Base-by-base conservation (phyloP, 805 yeast species). In the Ogataea henricii region DNA sequence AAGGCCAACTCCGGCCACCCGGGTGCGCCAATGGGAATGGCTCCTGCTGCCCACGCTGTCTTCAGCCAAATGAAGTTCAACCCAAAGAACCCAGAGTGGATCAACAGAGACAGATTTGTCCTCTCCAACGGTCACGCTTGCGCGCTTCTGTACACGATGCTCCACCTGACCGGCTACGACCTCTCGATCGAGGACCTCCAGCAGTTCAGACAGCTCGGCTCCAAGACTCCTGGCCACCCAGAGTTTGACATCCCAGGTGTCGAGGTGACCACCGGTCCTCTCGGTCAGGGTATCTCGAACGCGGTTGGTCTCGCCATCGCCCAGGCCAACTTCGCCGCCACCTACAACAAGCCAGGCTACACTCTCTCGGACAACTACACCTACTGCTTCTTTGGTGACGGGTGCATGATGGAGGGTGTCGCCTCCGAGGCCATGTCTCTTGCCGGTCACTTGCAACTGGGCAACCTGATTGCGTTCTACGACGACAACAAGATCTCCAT, bases 11-110 rank as follows among this genome's bases (percentile, higher is more conserved):
- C 96, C 52, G 99, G 99, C 58, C 99, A 92, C 76, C 99, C 99
- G 47, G 99, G 99, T 76, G 98, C 99, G 45, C 98, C 98, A 63
- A 83, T 92, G 81, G 98, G 98, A 55, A 76, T 92, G 72, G 97
- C 99, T 14, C 96, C 97, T 39, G 85, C 91, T 52, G 96, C 97
- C 54, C 97, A 92, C 71, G 85, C 83, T 48, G 69, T 92, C 55
- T 89, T 85, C 82, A 78, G 82, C 69, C 81, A 81, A 65, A 78
- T 91, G 86, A 85, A 74, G 62, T 82, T 88, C 77, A 89, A 89
- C 81, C 96, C 98, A 62, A 79, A 84, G 74, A 85, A 88, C 80
- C 92, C 97, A 56, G 74, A 79, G 51, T 92, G 96, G 97, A 75
- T 88, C 71, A 89, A 88, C 81, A 85, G 97, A 72, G 98, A 94